phyloP scores from a whole-genome alignment of 495 filamentous ascomycete genomes.

The Baudoinia panamericana region DNA sequence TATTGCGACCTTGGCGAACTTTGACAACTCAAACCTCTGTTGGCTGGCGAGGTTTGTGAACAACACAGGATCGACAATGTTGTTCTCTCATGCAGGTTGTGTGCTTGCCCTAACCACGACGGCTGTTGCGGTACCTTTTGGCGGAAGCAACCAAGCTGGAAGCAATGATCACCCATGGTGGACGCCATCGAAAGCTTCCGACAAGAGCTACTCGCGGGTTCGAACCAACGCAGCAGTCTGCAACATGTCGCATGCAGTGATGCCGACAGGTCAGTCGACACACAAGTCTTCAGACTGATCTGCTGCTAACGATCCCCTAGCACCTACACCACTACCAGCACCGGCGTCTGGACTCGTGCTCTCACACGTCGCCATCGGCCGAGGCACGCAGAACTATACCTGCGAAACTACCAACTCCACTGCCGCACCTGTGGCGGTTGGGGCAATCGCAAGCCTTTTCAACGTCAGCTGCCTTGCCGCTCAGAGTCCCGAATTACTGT shows the following conservation, averaged over 20 bases:
- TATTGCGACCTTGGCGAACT: too few species aligned
- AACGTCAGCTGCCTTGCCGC: constrained; percentile 70
- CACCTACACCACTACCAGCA: constrained; percentile 38
- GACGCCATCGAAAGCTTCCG: constrained; percentile 3
- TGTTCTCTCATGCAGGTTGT: constrained; percentile 8
- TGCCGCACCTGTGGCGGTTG: constrained; percentile 44
- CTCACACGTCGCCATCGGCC: constrained; percentile 70
- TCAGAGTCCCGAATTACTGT: constrained; percentile 52
- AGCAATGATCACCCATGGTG: constrained; percentile 2
- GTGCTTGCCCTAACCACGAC: constrained; percentile 10
- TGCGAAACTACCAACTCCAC: constrained; percentile 48
- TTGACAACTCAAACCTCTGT: too few species aligned
- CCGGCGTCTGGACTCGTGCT: constrained; percentile 44
- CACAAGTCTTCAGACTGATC: constrained; percentile 1
- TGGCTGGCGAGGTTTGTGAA: neutral
- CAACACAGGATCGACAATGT: constrained; percentile 3
- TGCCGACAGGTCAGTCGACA: constrained; percentile 10
- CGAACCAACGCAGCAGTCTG: constrained; percentile 6
- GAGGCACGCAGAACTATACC: constrained; percentile 87
- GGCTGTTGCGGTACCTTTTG: constrained; percentile 5
- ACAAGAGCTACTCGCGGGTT: constrained; percentile 8
- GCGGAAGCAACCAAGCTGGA: constrained; percentile 3
- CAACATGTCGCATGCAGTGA: constrained; percentile 6
- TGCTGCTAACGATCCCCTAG: constrained; percentile 16
- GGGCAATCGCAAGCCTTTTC: constrained; percentile 78